Evolutionary conservation across 169 alveolate genomes (phyloP).

Genomic region (Theileria equi): DNA sequence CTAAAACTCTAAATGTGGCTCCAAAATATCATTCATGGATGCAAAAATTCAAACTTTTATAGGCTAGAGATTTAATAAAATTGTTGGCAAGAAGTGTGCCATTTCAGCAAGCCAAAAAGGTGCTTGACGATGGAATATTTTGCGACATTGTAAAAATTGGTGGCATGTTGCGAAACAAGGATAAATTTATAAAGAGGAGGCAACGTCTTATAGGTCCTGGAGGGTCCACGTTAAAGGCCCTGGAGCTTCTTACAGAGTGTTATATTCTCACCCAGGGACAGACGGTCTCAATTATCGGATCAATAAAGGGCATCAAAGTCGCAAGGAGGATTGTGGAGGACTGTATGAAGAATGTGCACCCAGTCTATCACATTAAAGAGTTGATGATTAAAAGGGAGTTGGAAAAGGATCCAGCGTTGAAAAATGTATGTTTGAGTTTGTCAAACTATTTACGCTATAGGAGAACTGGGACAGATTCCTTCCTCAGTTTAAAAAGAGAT

Average conservation of each 20-base stretch:
- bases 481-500: conserved; percentile 96
- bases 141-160: conserved; percentile 98
- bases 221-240: conserved; percentile 97
- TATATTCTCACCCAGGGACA: conserved; percentile 97
- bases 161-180: conserved; percentile 90
- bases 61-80: conserved; percentile 96
- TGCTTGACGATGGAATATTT: conserved; percentile 89
- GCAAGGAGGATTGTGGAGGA: conserved; percentile 95
- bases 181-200: conserved; percentile 96
- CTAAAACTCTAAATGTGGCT: no score
- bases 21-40: no score
- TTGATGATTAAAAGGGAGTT: conserved; percentile 97
- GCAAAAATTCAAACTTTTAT: conserved; percentile 30
- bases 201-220: conserved; percentile 99
- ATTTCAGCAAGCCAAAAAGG: conserved; percentile 94
- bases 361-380: conserved; percentile 97
- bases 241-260: conserved; percentile 97
- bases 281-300: conserved; percentile 97
- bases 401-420: conserved; percentile 91
- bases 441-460: conserved; percentile 3
- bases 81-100: conserved; percentile 98
- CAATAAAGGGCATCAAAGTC: conserved; percentile 89
- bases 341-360: conserved; percentile 98
- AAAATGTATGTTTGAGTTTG: conserved; percentile 56
- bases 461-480: conserved; percentile 96